Percentiles rank a stretch among this genome's conserved stretches.
Evolutionary conservation across 441 rosid genomes (phyloP).

Genomic region (Jatropha multifida): DNA sequence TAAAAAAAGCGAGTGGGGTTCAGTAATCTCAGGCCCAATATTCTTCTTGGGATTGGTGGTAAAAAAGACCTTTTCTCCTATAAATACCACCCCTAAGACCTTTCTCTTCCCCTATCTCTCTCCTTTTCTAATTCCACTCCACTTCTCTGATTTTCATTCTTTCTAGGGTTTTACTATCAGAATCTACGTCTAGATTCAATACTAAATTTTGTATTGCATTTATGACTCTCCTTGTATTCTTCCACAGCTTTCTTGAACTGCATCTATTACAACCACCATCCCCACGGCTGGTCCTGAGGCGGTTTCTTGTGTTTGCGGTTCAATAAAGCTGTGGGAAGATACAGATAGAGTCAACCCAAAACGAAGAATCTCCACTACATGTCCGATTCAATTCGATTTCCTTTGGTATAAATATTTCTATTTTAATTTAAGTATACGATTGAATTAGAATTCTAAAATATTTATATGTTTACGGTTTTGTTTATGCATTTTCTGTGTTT

Average conservation of each 20-base stretch:
- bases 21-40: constrained; percentile 54
- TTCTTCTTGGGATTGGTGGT: constrained; percentile 93
- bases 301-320: constrained; percentile 50
- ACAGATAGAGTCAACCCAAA: constrained; percentile 48
- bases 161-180: background rate
- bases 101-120: constrained; percentile 19
- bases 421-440: no score
- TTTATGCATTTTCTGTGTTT: background rate
- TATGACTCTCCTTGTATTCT: constrained; percentile 70
- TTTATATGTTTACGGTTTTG: background rate
- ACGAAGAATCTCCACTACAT: background rate
- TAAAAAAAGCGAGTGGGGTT: constrained; percentile 23
- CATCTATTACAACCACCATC: constrained; percentile 22
- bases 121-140: background rate
- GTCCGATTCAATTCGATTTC: background rate
- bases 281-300: background rate
- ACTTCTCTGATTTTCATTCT: background rate
- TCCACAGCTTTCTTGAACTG: constrained; percentile 99
- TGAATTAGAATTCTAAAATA: background rate
- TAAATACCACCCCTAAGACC: constrained; percentile 36
- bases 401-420: no score
- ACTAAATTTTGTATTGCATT: no score
- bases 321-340: constrained; percentile 99
- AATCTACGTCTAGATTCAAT: no score
- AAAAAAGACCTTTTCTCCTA: constrained; percentile 40